These are phyloP conservation scores for Penicillium hesseltinei DNA, from an alignment of 2,329 filamentous ascomycete species.

Conservation along the genomic window DNA sequence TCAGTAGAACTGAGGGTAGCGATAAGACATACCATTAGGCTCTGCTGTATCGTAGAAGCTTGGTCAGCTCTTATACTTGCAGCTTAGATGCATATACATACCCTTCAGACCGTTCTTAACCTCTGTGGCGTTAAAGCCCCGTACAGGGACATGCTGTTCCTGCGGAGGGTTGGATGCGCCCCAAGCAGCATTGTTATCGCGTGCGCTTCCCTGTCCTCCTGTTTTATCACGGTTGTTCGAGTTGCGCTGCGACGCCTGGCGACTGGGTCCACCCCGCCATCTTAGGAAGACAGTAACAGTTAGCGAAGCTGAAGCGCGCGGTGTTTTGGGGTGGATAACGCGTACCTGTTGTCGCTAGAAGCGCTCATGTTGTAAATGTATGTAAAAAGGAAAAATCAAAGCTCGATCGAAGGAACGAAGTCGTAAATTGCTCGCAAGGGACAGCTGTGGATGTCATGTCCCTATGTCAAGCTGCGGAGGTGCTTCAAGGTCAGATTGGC, in stretches of 20 bases:
- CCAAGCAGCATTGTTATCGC: constrained; percentile 35
- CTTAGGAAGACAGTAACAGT: constrained; percentile 22
- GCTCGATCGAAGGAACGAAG: not conserved
- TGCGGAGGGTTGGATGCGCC: constrained; percentile 26
- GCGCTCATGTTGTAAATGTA: constrained; percentile 35
- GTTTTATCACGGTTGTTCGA: constrained; percentile 30
- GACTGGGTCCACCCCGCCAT: constrained; percentile 43
- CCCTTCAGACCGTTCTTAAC: constrained; percentile 43
- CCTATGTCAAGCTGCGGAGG: constrained; percentile 9
- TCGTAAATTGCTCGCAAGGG: constrained; percentile 13
- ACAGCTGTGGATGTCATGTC: constrained; percentile 21
- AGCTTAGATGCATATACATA: constrained; percentile 16
- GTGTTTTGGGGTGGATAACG: constrained; percentile 1
- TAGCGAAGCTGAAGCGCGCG: constrained; percentile 9
- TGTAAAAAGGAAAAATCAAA: not conserved
- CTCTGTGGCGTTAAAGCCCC: constrained; percentile 46
- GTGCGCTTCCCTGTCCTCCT: constrained; percentile 32
- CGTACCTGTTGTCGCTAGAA: constrained; percentile 38
- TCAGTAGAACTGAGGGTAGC: not conserved
- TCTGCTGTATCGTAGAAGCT: constrained; percentile 19
- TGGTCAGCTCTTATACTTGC: constrained; percentile 5
- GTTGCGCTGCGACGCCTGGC: constrained; percentile 39
- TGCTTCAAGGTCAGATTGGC: constrained; percentile 12
- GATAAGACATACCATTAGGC: constrained; percentile 28
- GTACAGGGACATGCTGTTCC: constrained; percentile 45